Base-by-base conservation (phyloP, 768 basidiomycete genomes). In the Amanita rubescens region DNA sequence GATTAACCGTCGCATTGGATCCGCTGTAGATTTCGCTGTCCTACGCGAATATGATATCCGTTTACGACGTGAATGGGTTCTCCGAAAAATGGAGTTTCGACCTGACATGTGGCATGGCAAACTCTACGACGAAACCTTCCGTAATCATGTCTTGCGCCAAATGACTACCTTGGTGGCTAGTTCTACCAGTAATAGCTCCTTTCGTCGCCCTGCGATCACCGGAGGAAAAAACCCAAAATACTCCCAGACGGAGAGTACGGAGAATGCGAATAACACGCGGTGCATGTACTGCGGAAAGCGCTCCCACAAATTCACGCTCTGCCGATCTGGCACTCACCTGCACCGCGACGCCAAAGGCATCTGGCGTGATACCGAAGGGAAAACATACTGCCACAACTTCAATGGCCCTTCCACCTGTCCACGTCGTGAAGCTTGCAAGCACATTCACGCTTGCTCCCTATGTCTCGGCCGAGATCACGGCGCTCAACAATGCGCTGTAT, bases 381-480 rank as follows among this genome's bases (percentile, higher is more conserved):
- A 41, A 30, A 37, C 35, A 5, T 37, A 37, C n/a, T 37, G 35
- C 35, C 4, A 5, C 12, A 37, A 37, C 11, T 5, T n/a, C 37
- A 50, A 55, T 20, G 41, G 52, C 47, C 41, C 52, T 1, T 11
- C 7, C 17, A 10, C 44, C 15, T 57, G 56, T 27, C 19, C 25
- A n/a, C 34, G 38, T 10, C 3, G 24, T 5, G 41, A 24, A 5
- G 25, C 35, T 5, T 59, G 54, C 25, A 4, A 1, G 7, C 47
- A 57, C 32, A 20, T n/a, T 25, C 61, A 62, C 33, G 25, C 42
- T 15, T 62, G 61, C 33, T 58, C 57, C 39, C 49, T 58, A 24
- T 62, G 61, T 42, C 53, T 57, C 8, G 20, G 7, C 15, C 3
- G 24, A 24, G 20, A 30, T 2, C 54, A 65, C 45, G 42, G 39